Base-by-base conservation (phyloP, 2,329 filamentous ascomycete genomes). In the Pseudocercospora ulei region DNA sequence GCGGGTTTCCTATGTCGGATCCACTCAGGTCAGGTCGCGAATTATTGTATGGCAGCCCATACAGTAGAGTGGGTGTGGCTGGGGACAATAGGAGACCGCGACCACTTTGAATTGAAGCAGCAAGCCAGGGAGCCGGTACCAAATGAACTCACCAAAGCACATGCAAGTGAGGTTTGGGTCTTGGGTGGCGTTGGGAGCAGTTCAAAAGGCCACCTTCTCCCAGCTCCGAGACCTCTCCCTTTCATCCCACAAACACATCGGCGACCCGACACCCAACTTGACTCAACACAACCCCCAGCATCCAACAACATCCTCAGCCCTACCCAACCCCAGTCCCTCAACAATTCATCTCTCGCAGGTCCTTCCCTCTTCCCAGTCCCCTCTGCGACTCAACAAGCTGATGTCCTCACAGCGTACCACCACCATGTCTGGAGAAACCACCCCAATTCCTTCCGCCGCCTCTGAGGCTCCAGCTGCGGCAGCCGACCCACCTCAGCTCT, bases 391-490 rank as follows among this genome's bases (percentile, higher is more conserved):
- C 9, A 24, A 9, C 31, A 23, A 38, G 37, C 41, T 25, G 13
- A 40, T 26, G 9, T 12, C 25, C 12, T 14, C 14, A 14, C 17
- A 22, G 13, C 31, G 17, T 3, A 11, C 25, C 7, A 28, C 18
- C 14, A 43, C 7, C 28, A 51, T 47, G 46, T 47, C 44, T 27
- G 30, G 35, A 12, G 19, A 38, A 12, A 27, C 19, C 20, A 38
- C 37, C 9, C 24, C 39, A 25, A 33, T 37, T n/a, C 22, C 44
- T 4, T 36, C 44, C 19, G 30, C 33, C 16, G 22, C 36, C 35
- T 12, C 30, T 14, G 18, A 12, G 38, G 30, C 30, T 19, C 11
- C 17, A 11, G 11, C 38, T 19, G 18, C 17, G 17, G 11, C 38
- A 14, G 26, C 34, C 7, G n/a, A 25, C 39, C 7, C 39, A 33